Conservation (phyloP, 345 rosid genomes). For the Firmiana major region DNA sequence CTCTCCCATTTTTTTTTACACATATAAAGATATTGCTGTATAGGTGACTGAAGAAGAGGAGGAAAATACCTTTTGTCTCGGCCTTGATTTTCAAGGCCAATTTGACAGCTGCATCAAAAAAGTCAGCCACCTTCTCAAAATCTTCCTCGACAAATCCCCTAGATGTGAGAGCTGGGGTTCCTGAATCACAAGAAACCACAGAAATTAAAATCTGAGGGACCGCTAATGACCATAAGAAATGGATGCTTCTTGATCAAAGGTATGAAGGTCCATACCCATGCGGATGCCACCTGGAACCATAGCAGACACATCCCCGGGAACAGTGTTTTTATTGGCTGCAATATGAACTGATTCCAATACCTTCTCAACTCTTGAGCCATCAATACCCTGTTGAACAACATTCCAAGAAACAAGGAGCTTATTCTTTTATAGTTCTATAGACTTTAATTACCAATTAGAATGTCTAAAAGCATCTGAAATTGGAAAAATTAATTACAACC, state of each 20-base stretch:
- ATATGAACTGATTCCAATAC: conserved; percentile 84
- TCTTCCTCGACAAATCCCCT: conserved; percentile 89
- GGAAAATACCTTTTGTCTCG: conserved; percentile 50
- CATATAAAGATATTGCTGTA: not conserved
- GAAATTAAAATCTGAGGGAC: conserved; percentile 1
- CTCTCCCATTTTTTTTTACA: not conserved
- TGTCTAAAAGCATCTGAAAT: not conserved
- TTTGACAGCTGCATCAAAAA: conserved; percentile 77
- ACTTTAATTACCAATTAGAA: not conserved
- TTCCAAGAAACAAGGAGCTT: not conserved
- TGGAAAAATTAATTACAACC: not conserved
- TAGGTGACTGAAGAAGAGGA: not conserved
- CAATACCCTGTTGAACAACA: conserved; percentile 58
- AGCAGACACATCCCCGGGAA: conserved; percentile 96
- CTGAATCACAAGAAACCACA: conserved; percentile 35
- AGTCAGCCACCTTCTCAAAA: conserved; percentile 84
- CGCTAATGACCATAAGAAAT: not conserved
- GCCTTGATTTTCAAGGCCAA: conserved; percentile 80
- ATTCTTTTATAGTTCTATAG: not conserved
- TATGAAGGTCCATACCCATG: conserved; percentile 57
- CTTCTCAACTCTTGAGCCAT: conserved; percentile 95
- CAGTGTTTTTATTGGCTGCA: conserved; percentile 93
- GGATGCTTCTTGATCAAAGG: conserved; percentile 6
- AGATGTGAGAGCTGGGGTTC: conserved; percentile 96
- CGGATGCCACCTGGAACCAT: conserved; percentile 98